Base-by-base conservation (phyloP, 2,329 filamentous ascomycete species). In the Colletotrichum sp. region DNA sequence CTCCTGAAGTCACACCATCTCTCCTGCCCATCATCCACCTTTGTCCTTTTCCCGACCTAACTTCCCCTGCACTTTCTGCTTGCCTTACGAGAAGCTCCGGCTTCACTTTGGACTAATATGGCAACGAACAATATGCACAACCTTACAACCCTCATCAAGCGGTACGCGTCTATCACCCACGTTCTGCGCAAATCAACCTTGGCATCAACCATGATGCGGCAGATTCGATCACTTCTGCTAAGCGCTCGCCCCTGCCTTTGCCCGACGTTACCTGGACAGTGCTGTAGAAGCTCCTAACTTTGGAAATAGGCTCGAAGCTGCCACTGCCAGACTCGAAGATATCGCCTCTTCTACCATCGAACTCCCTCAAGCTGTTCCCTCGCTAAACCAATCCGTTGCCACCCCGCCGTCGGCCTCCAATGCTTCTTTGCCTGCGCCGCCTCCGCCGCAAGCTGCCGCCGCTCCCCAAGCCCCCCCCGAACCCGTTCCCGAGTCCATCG, bases 111-210 rank as follows among this genome's bases (percentile, higher is more conserved):
- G 15, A 63, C 63, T 79, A 85, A 76, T 78, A 96, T 96, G 94
- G 92, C 93, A 79, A 88, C 92, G 78, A 95, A 91, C 86, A 95
- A 96, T 82, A 98, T 99, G 95, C 93, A 99, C 87, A 99, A 98
- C 84, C 89, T 99, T 78, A 98, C 96, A 44, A 99, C 97, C 71
- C 92, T 99, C 82, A 98, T 99, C 89, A 99, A 99, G 91, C 93
- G 97, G 97, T 99, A 91, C 81, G 92, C 87, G 55, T 76, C 63
- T 22, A 26, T 24, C 18, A 12, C 48, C 24, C 34, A n/a, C 15
- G 9, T 34, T n/a, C 13, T 22, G 32, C 71, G 28, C 68, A 65
- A 72, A 66, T 68, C 59, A 16, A 55, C 12, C 39, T 34, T n/a
- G 18, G 9, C 62, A 24, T 39, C 30, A 24, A 30, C 36, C 32